Conservation (phyloP, 2,329 filamentous ascomycete genomes). For the Trichoderma afroharzianum region DNA sequence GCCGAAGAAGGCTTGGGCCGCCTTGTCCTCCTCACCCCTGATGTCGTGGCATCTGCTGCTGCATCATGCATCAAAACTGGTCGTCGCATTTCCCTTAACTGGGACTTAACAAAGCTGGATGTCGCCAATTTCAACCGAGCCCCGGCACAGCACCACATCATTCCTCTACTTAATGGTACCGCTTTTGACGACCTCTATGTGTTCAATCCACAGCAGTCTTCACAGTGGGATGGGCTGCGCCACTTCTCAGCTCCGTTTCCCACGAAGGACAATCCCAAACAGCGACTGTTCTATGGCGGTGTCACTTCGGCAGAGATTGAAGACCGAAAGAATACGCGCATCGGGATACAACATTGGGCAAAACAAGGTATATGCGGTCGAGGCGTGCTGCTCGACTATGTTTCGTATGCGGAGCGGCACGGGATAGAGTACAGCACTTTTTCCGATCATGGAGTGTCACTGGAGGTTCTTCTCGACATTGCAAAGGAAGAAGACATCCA, state of each 20-base stretch:
- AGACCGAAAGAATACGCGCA: neutral
- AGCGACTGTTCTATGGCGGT: neutral
- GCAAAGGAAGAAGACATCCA: neutral
- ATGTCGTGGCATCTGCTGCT: neutral
- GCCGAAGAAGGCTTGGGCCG: neutral
- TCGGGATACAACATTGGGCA: neutral
- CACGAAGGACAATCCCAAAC: neutral
- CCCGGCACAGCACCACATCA: neutral
- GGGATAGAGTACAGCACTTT: neutral
- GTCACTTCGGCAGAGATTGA: neutral
- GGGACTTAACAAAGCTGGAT: neutral
- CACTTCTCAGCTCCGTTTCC: neutral
- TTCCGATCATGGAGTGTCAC: neutral
- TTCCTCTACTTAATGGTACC: neutral
- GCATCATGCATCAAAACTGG: neutral
- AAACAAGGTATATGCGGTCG: neutral
- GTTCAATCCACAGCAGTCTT: neutral
- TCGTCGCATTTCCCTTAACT: neutral
- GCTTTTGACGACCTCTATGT: neutral
- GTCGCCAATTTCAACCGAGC: neutral
- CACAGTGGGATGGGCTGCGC: neutral
- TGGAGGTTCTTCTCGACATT: neutral
- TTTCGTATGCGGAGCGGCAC: neutral
- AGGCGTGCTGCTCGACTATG: neutral
- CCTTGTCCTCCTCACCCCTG: neutral